Evolutionary conservation across 2,329 filamentous ascomycete species (phyloP).

Genomic region (Chaetomiaceae sp.): DNA sequence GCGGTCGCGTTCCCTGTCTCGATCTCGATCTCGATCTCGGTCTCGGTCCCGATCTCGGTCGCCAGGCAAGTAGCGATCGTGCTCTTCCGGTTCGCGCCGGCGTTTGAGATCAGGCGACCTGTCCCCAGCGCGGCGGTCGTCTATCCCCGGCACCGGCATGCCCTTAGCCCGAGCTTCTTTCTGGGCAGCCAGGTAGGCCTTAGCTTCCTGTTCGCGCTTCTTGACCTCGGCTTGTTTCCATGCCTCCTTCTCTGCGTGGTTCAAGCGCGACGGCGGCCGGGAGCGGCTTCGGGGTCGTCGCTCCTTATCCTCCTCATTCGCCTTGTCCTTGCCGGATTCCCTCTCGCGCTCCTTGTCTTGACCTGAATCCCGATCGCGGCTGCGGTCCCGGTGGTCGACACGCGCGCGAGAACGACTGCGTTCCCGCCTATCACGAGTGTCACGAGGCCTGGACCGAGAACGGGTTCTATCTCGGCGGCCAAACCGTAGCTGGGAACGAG

Average conservation of each 20-base stretch:
- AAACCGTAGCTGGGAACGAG: constrained; percentile 26
- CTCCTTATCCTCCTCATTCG: constrained; percentile 18
- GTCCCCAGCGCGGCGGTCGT: constrained; percentile 43
- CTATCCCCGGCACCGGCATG: constrained; percentile 52
- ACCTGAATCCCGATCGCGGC: constrained; percentile 16
- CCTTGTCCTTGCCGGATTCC: constrained; percentile 4
- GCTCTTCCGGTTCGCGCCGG: constrained; percentile 11
- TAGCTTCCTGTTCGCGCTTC: constrained; percentile 59
- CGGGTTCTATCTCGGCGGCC: constrained; percentile 33
- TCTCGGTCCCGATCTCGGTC: constrained; percentile 23
- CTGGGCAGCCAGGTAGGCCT: constrained; percentile 58
- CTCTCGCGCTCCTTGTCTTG: constrained; percentile 21
- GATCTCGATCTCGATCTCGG: constrained; percentile 29
- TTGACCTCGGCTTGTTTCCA: constrained; percentile 59
- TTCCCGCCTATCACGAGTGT: constrained; percentile 29
- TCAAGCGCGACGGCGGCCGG: constrained; percentile 37
- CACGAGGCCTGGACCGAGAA: constrained; percentile 32
- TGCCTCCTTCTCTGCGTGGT: constrained; percentile 47
- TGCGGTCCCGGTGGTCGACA: constrained; percentile 12
- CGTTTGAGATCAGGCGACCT: constrained; percentile 10
- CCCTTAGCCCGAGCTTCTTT: constrained; percentile 57
- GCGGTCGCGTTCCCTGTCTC: constrained; percentile 11
- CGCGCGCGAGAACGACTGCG: constrained; percentile 14
- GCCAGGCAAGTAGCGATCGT: constrained; percentile 11
- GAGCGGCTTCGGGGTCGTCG: constrained; percentile 40